These are phyloP conservation scores for Monarda citriodora DNA, from an alignment of 305 asterid genomes.

Conservation along the genomic window DNA sequence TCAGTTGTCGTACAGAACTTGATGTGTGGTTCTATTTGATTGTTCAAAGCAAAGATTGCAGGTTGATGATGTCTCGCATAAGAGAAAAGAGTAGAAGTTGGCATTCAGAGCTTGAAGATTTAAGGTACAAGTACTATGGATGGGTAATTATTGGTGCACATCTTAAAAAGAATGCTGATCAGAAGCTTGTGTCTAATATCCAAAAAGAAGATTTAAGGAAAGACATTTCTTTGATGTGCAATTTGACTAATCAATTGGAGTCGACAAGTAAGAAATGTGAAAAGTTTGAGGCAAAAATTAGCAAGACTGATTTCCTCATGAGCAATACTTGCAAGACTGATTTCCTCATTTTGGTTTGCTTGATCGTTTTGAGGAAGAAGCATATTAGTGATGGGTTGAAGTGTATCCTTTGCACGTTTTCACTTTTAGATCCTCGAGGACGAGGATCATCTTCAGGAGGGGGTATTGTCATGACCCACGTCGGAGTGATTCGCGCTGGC, in stretches of 20 bases:
- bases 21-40: too few relatives aligned
- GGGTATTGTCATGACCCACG: too few relatives aligned
- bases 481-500: too few relatives aligned
- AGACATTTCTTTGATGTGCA: conserved; percentile 39
- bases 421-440: too few relatives aligned
- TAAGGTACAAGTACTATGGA: conserved; percentile 41
- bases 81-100: conserved; percentile 33
- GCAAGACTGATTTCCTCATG: conserved; percentile 53
- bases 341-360: too few relatives aligned
- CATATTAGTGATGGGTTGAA: too few relatives aligned
- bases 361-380: too few relatives aligned
- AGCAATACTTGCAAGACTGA: too few relatives aligned
- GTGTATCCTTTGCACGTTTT: too few relatives aligned
- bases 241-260: conserved; percentile 40
- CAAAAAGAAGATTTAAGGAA: conserved; percentile 50
- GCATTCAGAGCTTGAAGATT: conserved; percentile 46
- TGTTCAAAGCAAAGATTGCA: conserved; percentile 24
- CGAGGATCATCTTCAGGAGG: too few relatives aligned
- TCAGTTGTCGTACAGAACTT: too few relatives aligned
- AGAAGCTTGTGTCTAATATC: conserved; percentile 57
- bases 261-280: conserved; percentile 53
- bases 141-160: conserved; percentile 47
- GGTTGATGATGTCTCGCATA: conserved; percentile 53
- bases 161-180: conserved; percentile 72
- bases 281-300: conserved; percentile 53